Evolutionary conservation across 371 early-diverging fungal species (phyloP), one percentile per base, ranked within the genome.

Genomic region (Apophysomyces sp.): DNA sequence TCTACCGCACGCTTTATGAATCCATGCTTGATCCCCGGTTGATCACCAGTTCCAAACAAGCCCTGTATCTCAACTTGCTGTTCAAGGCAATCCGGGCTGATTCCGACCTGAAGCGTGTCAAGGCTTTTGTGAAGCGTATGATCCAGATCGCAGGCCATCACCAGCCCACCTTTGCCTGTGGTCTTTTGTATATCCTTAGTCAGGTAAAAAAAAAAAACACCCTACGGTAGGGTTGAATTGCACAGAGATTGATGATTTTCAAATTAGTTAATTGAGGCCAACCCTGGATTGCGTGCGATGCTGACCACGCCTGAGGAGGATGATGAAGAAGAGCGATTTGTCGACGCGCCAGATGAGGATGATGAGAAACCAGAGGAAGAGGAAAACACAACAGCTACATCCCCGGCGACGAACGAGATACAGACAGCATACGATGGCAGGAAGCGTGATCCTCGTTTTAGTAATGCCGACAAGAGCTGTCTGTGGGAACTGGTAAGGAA

Each of bases 31-130:
- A 97, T 66, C 84, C 86, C 32, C 88, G 97, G 28, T 74, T 96
- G 18, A 74, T 86, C 37, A 75, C 80, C 41, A 82, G 90, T 4
- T 92, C 95, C 30, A 95, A 95, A 72, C 96, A 96, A 68, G 90
- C 94, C 52, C 84, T 94, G 87, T 97, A 93, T 72, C 81, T 97
- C 62, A 98, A 98, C 69, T 77, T 98, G 26, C 78, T 98, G 11
- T 95, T 81, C 82, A 87, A 91, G 61, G 87, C 96, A 5, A 74
- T 98, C 24, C 89, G 87, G 61, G 82, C 87, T 32, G 98, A 98
- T 74, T 41, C 71, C 12, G 81, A 85, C 55, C 61, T 83, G n/a
- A 69, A 76, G 16, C 82, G 97, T 21, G 83, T 92, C 44, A 84
- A 86, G 66, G 89, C 96, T 1, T 96, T 96, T 74, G 78, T 95